Evolutionary conservation across 371 early-diverging fungal species (phyloP), one percentile per base, ranked within the genome.

Genomic region (Lichtheimia hyalospora): DNA sequence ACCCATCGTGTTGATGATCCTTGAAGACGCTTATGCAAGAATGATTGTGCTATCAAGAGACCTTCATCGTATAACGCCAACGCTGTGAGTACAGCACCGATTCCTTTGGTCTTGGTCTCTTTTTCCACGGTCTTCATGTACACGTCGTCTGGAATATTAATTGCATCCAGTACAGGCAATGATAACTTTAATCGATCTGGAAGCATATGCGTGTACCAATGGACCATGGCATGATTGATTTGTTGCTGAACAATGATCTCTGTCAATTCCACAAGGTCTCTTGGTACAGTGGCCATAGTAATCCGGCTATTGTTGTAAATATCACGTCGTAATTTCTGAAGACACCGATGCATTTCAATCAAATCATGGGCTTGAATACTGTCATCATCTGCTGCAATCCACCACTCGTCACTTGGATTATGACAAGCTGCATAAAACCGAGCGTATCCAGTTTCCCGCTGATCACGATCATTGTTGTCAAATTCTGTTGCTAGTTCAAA

Each of bases 51-150:
- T 14, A 44, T 55, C 27, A 55, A 55, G 5, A 44, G 16, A 3
- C 34, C 16, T 10, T 62, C 60, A 0, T 59, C 61, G 3, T 54
- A 27, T 58, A 67, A 66, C 10, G 50, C 24, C 16, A 60, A 27
- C 20, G 46, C 39, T n/a, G 48, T n/a, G 13, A 53, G n/a, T 15
- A 60, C 21, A 16, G 60, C 49, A 12, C 20, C 56, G 15, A 55
- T 44, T 2, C 56, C 56, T 8, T 55, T 55, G 18, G 8, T 16
- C 41, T 42, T 23, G 15, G n/a, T 40, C 42, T 55, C 27, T 3
- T 18, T 13, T 44, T 41, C 8, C 14, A 55, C 43, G 1, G 56
- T 55, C 3, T 34, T 14, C 16, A 43, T 42, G 15, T 55, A 55
- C 8, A 3, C 3, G 1, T 41, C 41, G n/a, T 55, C 56, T 12